These are phyloP conservation scores for Chlorophyllum brunneum DNA, from an alignment of 768 basidiomycete species.

Conservation along the genomic window DNA sequence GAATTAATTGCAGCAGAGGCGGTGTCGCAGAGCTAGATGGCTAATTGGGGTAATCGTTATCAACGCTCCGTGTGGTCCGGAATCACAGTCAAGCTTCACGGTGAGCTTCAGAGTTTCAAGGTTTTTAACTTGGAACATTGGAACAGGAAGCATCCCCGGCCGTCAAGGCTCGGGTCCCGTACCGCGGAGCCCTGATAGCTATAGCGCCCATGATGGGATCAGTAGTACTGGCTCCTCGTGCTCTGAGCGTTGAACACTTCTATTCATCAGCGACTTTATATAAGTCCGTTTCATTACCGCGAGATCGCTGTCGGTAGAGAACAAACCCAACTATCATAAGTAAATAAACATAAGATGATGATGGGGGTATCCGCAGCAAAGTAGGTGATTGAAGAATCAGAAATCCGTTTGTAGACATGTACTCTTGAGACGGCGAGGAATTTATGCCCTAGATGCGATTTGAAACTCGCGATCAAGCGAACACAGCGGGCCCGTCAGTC, in stretches of 20 bases:
- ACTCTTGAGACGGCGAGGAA: background rate
- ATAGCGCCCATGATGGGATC: no score
- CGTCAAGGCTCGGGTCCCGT: no score
- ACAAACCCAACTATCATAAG: background rate
- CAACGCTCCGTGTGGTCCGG: constrained; percentile 4
- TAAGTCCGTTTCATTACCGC: no score
- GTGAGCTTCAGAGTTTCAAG: background rate
- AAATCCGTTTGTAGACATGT: background rate
- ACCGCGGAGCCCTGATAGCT: no score
- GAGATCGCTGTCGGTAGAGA: background rate
- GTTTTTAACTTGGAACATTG: background rate
- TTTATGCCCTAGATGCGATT: background rate
- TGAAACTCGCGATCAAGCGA: background rate
- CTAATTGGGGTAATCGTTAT: constrained; percentile 5
- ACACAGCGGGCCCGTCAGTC: background rate
- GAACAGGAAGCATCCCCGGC: background rate
- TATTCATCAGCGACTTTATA: background rate
- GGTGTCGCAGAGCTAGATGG: background rate
- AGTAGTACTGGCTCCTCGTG: no score
- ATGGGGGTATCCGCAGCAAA: background rate
- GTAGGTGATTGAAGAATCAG: background rate
- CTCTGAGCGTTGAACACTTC: no score
- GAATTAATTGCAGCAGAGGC: background rate
- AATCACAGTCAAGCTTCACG: background rate
- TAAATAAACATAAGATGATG: constrained; percentile 2